Evolutionary conservation across 345 rosid genomes (phyloP).

Genomic region (Pistacia atlantica): DNA sequence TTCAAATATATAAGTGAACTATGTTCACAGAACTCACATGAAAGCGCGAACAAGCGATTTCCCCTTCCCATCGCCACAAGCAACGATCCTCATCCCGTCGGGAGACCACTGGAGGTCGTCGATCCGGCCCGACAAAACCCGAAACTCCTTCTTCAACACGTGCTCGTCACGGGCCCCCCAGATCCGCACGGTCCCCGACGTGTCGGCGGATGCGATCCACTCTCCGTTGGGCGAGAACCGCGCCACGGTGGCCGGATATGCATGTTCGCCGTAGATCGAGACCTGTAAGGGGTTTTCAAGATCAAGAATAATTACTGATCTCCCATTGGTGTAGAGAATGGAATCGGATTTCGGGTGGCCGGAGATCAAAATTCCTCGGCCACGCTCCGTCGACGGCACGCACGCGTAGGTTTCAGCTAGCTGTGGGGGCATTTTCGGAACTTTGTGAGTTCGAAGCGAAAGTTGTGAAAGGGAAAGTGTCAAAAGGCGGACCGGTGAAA

Average conservation of each 20-base stretch:
- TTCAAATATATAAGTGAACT: too few relatives aligned
- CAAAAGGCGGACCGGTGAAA: not conserved
- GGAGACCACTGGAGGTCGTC: slow-evolving; percentile 99
- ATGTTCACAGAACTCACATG: slow-evolving; percentile 54
- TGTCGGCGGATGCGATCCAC: slow-evolving; percentile 98
- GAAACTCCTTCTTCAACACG: slow-evolving; percentile 92
- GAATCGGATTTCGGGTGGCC: slow-evolving; percentile 72
- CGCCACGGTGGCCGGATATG: slow-evolving; percentile 90
- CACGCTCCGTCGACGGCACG: slow-evolving; percentile 90
- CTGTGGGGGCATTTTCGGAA: slow-evolving; percentile 31
- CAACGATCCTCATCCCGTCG: slow-evolving; percentile 90
- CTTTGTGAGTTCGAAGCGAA: not conserved
- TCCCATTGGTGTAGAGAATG: slow-evolving; percentile 80
- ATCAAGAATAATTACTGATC: slow-evolving; percentile 85
- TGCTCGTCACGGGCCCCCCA: slow-evolving; percentile 86
- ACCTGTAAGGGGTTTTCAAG: slow-evolving; percentile 80
- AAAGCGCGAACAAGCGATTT: slow-evolving; percentile 95
- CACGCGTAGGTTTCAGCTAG: slow-evolving; percentile 83
- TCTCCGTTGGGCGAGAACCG: slow-evolving; percentile 98
- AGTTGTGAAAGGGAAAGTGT: not conserved
- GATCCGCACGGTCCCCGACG: slow-evolving; percentile 88
- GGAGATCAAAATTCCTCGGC: slow-evolving; percentile 84
- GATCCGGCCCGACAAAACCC: slow-evolving; percentile 90
- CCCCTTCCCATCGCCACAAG: slow-evolving; percentile 94
- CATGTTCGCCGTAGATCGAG: slow-evolving; percentile 88